Conservation (phyloP, 192 early-diverging fungal species). For the Coemansia sp. region DNA sequence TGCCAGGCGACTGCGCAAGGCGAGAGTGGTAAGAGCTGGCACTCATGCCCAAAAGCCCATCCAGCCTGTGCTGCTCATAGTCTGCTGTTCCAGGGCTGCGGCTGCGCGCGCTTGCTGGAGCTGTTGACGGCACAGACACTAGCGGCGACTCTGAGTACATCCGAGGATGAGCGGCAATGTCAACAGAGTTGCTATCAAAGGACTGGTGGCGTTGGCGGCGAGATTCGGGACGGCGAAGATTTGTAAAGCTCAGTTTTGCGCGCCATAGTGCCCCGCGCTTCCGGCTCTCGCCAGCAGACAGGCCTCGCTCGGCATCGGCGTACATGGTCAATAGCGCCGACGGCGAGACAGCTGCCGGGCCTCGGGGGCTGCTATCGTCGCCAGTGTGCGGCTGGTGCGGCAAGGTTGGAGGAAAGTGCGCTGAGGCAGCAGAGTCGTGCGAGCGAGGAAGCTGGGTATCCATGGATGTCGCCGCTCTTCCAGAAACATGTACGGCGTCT, state of each 20-base stretch:
- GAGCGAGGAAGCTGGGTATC: neutral
- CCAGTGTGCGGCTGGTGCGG: neutral
- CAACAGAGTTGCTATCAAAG: constrained; percentile 44
- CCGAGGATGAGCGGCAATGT: constrained; percentile 39
- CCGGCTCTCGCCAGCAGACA: constrained; percentile 25
- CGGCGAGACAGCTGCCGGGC: neutral
- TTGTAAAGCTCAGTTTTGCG: constrained; percentile 51
- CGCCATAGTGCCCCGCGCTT: constrained; percentile 47
- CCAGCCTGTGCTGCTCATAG: constrained; percentile 15
- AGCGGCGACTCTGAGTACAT: constrained; percentile 44
- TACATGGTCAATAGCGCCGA: constrained; percentile 4
- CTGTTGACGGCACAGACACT: constrained; percentile 36
- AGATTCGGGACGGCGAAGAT: constrained; percentile 45
- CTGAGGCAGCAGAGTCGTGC: too few species aligned
- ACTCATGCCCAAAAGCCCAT: constrained; percentile 14
- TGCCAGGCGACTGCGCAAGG: neutral
- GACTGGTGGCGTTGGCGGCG: constrained; percentile 47
- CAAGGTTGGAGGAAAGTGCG: too few species aligned
- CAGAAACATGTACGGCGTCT: neutral
- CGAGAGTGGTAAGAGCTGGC: constrained; percentile 3
- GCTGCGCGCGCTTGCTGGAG: constrained; percentile 25
- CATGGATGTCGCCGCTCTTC: neutral
- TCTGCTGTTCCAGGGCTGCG: neutral
- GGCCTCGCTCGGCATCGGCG: neutral
- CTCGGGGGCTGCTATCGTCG: neutral